Percentiles rank a stretch among this genome's conserved stretches.
phyloP scores from a whole-genome alignment of 2,329 filamentous ascomycete genomes.

The Pleochaeta shiraiana region DNA sequence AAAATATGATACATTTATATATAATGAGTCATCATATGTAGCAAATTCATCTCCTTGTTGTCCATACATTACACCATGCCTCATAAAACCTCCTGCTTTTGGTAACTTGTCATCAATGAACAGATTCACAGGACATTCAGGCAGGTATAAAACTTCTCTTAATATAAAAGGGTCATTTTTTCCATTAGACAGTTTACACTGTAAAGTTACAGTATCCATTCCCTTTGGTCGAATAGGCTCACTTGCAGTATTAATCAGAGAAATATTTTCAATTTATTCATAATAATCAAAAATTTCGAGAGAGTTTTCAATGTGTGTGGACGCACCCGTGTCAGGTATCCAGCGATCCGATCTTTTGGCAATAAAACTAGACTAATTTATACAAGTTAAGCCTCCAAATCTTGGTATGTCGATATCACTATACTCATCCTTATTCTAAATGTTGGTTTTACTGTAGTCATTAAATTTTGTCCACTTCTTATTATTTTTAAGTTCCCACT shows the following conservation, averaged over 20 bases:
- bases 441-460: neutral
- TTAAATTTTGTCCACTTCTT: no score
- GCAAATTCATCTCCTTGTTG: neutral
- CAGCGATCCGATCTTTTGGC: neutral
- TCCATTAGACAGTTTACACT: neutral
- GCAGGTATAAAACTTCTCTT: neutral
- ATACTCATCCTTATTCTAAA: neutral
- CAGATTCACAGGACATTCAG: neutral
- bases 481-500: no score
- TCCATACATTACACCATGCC: neutral
- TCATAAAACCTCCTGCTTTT: neutral
- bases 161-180: neutral
- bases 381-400: neutral
- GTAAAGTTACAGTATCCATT: neutral
- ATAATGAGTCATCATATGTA: neutral
- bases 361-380: no score
- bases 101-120: neutral
- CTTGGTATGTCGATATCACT: neutral
- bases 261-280: neutral
- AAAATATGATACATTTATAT: neutral
- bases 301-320: neutral
- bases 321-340: neutral
- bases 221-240: neutral
- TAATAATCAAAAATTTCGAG: neutral
- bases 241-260: neutral